Percentiles rank a stretch among this genome's conserved stretches.
phyloP scores from a whole-genome alignment of 371 early-diverging fungal species.

The Catenaria anguillulae region DNA sequence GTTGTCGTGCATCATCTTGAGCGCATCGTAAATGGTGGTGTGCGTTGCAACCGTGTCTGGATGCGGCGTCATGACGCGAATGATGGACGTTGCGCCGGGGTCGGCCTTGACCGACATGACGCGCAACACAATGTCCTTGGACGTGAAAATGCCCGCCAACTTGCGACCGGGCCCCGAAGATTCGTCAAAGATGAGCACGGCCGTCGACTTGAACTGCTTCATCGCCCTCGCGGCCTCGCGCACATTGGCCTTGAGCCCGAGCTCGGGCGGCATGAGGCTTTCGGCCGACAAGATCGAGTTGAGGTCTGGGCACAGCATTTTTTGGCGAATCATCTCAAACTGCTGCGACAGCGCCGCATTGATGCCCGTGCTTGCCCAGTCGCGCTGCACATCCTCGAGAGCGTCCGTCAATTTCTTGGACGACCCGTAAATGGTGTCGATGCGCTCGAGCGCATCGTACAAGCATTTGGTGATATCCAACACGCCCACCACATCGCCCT shows the following conservation, averaged over 20 bases:
- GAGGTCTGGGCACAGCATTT: slow-evolving; percentile 76
- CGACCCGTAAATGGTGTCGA: slow-evolving; percentile 83
- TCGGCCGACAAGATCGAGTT: slow-evolving; percentile 47
- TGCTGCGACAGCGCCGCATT: slow-evolving; percentile 43
- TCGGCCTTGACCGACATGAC: slow-evolving; percentile 87
- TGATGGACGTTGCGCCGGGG: slow-evolving; percentile 77
- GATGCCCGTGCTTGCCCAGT: slow-evolving; percentile 42
- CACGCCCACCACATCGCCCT: slow-evolving; percentile 80
- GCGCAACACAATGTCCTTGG: slow-evolving; percentile 79
- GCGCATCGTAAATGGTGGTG: slow-evolving; percentile 78
- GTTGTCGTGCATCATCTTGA: slow-evolving; percentile 84
- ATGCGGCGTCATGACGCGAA: slow-evolving; percentile 96
- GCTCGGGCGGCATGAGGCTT: slow-evolving; percentile 42
- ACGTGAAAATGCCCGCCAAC: slow-evolving; percentile 49
- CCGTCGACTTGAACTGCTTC: slow-evolving; percentile 73
- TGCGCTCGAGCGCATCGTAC: slow-evolving; percentile 83
- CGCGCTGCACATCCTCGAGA: slow-evolving; percentile 81
- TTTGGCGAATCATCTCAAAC: slow-evolving; percentile 52
- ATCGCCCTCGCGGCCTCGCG: slow-evolving; percentile 76
- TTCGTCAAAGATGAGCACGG: slow-evolving; percentile 74
- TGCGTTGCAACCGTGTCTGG: slow-evolving; percentile 79
- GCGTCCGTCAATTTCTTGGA: slow-evolving; percentile 75
- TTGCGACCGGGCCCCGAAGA: no score
- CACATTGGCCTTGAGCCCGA: slow-evolving; percentile 63
- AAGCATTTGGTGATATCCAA: slow-evolving; percentile 91